phyloP scores from a whole-genome alignment of 805 yeast genomes.

The Wickerhamiella spandovensis region DNA sequence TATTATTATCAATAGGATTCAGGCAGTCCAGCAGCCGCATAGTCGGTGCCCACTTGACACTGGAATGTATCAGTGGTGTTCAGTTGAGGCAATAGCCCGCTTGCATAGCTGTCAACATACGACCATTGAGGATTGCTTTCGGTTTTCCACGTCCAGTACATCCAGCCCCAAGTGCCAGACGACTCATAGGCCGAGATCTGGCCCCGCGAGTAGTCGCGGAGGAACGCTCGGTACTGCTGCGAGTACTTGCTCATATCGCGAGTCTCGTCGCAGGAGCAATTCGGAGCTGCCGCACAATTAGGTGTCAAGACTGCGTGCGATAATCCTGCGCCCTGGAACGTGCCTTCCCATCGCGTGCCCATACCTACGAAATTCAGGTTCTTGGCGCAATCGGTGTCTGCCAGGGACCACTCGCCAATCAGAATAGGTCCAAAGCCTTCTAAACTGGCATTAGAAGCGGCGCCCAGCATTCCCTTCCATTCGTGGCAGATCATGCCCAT shows the following conservation, averaged over 20 bases:
- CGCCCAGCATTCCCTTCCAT: constrained; percentile 39
- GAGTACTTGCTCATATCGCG: constrained; percentile 31
- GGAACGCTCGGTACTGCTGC: constrained; percentile 36
- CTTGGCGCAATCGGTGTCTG: constrained; percentile 71
- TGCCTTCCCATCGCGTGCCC: constrained; percentile 66
- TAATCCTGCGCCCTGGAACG: constrained; percentile 25
- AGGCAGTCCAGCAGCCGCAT: constrained; percentile 1
- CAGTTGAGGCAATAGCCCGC: constrained; percentile 3
- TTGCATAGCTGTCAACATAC: constrained; percentile 9
- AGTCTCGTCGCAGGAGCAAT: constrained; percentile 28
- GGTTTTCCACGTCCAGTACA: constrained; percentile 76
- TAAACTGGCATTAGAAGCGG: constrained; percentile 36
- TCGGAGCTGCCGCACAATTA: not conserved
- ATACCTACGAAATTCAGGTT: constrained; percentile 74
- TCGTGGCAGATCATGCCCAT: constrained; percentile 28
- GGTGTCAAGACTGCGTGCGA: constrained; percentile 15
- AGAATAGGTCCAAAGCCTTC: constrained; percentile 47
- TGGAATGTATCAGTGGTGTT: not conserved
- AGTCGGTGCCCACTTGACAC: constrained; percentile 1
- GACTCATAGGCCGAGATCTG: constrained; percentile 66
- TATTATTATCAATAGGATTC: not conserved
- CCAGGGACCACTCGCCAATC: constrained; percentile 76
- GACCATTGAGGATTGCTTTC: constrained; percentile 23
- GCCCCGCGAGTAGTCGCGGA: constrained; percentile 61
- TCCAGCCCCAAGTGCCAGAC: constrained; percentile 55